A percentile compares a stretch with the other conserved stretches of the same genome.
Conservation (phyloP, 345 rosid species). For the Citrus trifoliata region DNA sequence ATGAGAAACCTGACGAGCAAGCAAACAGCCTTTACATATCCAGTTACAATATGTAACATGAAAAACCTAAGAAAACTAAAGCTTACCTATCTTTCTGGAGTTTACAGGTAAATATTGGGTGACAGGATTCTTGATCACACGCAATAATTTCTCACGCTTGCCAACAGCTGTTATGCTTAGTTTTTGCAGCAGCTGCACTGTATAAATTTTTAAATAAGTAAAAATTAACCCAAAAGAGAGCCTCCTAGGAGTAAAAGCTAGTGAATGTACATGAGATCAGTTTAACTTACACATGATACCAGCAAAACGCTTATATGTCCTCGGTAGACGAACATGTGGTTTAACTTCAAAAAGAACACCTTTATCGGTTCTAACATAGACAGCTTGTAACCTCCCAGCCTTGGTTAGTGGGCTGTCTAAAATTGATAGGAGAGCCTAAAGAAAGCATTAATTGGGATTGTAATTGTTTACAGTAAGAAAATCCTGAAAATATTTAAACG, state of each 20-base stretch:
- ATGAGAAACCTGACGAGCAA: constrained; percentile 65
- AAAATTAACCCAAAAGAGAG: constrained; percentile 1
- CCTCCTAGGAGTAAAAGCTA: background rate
- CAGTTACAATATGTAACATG: background rate
- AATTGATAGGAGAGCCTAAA: constrained; percentile 74
- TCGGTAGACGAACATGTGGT: constrained; percentile 83
- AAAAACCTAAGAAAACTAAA: background rate
- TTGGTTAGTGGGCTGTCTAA: constrained; percentile 83
- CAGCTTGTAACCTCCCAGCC: constrained; percentile 79
- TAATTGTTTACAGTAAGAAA: background rate
- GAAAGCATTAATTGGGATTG: background rate
- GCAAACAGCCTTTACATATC: background rate
- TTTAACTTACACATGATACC: constrained; percentile 76
- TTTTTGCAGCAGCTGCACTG: constrained; percentile 90
- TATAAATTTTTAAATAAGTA: constrained; percentile 12
- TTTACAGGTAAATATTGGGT: constrained; percentile 56
- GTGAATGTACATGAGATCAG: background rate
- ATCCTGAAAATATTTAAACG: background rate
- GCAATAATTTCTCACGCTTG: constrained; percentile 75
- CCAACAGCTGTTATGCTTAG: constrained; percentile 72
- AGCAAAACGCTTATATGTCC: constrained; percentile 80
- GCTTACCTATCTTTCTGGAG: constrained; percentile 67
- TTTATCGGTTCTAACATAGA: constrained; percentile 78
- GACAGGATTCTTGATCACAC: constrained; percentile 78
- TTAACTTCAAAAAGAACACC: constrained; percentile 88